Base-by-base conservation (phyloP, 495 filamentous ascomycete genomes). In the Corynascus novoguineensis region DNA sequence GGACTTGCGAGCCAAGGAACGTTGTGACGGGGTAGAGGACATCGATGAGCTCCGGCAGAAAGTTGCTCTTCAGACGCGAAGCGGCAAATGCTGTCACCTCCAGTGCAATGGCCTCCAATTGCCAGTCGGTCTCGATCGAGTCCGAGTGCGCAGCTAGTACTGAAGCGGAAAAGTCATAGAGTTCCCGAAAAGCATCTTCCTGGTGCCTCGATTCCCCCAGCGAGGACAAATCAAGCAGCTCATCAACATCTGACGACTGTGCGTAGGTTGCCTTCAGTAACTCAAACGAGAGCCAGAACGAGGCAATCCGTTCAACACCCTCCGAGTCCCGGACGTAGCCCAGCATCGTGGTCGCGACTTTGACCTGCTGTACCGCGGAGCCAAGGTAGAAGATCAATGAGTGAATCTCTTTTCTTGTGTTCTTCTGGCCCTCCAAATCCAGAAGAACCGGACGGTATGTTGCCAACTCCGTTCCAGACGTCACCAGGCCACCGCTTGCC, bases 1-100 rank as follows among this genome's bases (percentile, higher is more conserved):
- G 68, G 22, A 85, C 81, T 29, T 73, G 75, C 4, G 89, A 92
- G 5, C 90, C 90, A n/a, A 97, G 76, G 32, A 90, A 81, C 47
- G 96, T 88, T 0, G 95, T 75, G 19, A 95, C 79, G 2, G 93
- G 92, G 67, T 96, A 97, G 8, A 99, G 76, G 2, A 90, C 85
- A 59, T 99, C 93, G 55, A 96, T 87, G 10, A 99, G 78, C 65
- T 97, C 92, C 3, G 82, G 78, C 15, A 88, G 83, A 68, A 97
- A 99, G 7, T 81, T 82, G 48, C 78, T 60, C 53, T 81, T 78
- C 21, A 86, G 73, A n/a, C 81, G 79, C 28, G 82, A 77, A 1
- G 89, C 85, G 56, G 87, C 81, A 41, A 90, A 79, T 15, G 88
- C 85, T 7, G 90, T 73, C 2, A 84, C 82, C 64, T 95, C 89